A percentile compares a stretch with the other conserved stretches of the same genome.
phyloP scores from a whole-genome alignment of 2,329 filamentous ascomycete species.

The Monilinia aucupariae region DNA sequence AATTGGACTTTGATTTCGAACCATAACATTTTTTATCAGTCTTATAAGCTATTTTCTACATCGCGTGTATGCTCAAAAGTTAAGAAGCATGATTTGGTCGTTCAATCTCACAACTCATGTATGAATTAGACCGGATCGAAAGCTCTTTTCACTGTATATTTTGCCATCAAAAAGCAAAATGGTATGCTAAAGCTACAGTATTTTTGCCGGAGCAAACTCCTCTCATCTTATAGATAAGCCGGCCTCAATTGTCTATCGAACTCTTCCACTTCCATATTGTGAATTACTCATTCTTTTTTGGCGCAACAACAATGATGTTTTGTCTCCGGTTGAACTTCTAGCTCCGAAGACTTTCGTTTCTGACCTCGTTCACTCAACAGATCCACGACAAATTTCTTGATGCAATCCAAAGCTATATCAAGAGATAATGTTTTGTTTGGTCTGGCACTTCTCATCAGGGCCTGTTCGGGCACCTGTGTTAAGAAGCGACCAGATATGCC shows the following conservation, averaged over 20 bases:
- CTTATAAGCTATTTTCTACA: neutral
- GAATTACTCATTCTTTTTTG: neutral
- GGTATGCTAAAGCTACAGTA: neutral
- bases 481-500: constrained; percentile 25
- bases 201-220: neutral
- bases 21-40: neutral
- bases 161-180: neutral
- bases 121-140: neutral
- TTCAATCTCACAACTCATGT: too few species aligned
- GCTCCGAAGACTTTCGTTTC: neutral
- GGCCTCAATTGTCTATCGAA: neutral
- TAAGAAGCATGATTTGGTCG: too few species aligned
- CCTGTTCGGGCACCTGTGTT: constrained; percentile 28
- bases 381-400: neutral
- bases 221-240: neutral
- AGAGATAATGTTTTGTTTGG: neutral
- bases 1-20: neutral
- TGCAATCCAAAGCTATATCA: neutral
- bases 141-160: neutral
- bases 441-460: constrained; percentile 24
- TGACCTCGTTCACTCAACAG: neutral
- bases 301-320: neutral
- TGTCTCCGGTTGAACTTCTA: neutral
- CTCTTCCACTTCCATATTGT: neutral
- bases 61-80: too few species aligned